Evolutionary conservation across 2,329 filamentous ascomycete genomes (phyloP).

Genomic region (Fusarium sarcochroum): DNA sequence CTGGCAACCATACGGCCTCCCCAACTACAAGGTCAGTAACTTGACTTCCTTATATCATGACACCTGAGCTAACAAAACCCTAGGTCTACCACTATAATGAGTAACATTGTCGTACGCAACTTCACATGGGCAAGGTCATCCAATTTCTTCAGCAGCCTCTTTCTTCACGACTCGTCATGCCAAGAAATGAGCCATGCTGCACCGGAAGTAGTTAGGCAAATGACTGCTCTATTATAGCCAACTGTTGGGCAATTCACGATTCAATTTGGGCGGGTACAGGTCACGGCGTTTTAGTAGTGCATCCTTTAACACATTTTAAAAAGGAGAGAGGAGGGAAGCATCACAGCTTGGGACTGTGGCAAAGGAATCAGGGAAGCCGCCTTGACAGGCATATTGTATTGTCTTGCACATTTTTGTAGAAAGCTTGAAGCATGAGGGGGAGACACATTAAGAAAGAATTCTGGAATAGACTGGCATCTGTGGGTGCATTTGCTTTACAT

Average conservation of each 20-base stretch:
- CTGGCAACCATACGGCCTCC: constrained; percentile 88
- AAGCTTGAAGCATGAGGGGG: constrained; percentile 9
- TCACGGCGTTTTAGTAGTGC: constrained; percentile 48
- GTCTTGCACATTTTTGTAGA: constrained; percentile 12
- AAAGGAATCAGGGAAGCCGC: not conserved
- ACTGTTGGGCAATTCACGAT: constrained; percentile 31
- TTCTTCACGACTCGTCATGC: constrained; percentile 34
- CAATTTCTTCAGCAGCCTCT: constrained; percentile 16
- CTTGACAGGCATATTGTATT: constrained; percentile 15
- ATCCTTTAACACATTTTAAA: constrained; percentile 32
- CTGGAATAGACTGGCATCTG: constrained; percentile 20
- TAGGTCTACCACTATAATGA: constrained; percentile 94
- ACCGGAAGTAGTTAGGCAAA: constrained; percentile 1
- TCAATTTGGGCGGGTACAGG: constrained; percentile 41
- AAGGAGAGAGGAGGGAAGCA: constrained; percentile 20
- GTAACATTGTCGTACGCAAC: constrained; percentile 59
- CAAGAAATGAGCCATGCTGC: constrained; percentile 21
- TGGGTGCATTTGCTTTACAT: constrained; percentile 5
- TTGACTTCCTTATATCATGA: not conserved
- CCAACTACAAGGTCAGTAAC: constrained; percentile 90
- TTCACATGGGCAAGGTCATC: constrained; percentile 20
- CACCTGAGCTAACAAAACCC: constrained; percentile 27
- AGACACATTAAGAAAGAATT: constrained; percentile 2
- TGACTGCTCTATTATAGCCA: constrained; percentile 18
- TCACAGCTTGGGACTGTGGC: not conserved